These are phyloP conservation scores for Tolypocladium paradoxum DNA, from an alignment of 2,329 filamentous ascomycete species.

Conservation along the genomic window DNA sequence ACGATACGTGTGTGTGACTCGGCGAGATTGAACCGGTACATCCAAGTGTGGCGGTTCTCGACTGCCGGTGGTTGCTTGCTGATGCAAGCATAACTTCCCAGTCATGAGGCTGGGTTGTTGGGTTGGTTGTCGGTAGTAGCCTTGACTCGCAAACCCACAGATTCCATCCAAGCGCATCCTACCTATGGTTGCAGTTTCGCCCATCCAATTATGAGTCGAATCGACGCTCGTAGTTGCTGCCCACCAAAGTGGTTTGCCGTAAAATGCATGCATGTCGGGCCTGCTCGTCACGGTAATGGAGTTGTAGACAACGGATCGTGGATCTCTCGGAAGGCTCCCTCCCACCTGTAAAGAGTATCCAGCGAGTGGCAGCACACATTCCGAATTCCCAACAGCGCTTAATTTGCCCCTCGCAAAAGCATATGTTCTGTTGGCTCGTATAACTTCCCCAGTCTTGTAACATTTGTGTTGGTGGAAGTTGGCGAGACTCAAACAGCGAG, in stretches of 20 bases:
- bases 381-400: background rate
- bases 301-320: background rate
- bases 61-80: too few relatives aligned
- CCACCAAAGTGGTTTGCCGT: background rate
- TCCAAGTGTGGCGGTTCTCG: too few relatives aligned
- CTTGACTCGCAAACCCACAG: background rate
- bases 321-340: background rate
- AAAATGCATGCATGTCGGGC: background rate
- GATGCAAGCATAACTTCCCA: too few relatives aligned
- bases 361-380: background rate
- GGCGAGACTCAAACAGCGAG: too few relatives aligned
- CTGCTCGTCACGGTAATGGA: background rate
- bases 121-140: too few relatives aligned
- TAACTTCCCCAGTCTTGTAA: background rate
- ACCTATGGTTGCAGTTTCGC: background rate
- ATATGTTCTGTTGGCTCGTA: too few relatives aligned
- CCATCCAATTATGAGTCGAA: background rate
- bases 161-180: background rate
- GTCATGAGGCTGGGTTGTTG: too few relatives aligned
- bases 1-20: background rate
- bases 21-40: too few relatives aligned
- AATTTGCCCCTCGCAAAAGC: too few relatives aligned
- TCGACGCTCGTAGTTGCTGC: background rate
- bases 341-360: background rate
- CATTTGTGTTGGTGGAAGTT: too few relatives aligned